Percentiles rank a stretch among this genome's conserved stretches.
These are phyloP conservation scores for Claviceps cyperi DNA, from an alignment of 2,329 filamentous ascomycete genomes.

Conservation along the genomic window DNA sequence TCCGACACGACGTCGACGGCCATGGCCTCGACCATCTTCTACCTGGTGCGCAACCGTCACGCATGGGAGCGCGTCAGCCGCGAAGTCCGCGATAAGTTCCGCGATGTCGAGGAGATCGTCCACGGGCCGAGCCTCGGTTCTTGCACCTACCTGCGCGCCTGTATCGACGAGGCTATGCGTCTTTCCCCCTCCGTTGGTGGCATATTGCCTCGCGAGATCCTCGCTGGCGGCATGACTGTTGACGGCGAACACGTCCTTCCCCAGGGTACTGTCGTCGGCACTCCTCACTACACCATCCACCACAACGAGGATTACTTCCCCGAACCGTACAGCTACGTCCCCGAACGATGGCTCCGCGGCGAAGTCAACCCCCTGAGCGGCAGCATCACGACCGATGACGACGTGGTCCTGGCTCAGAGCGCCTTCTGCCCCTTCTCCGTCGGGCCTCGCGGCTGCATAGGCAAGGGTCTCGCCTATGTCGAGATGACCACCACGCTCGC, in stretches of 20 bases:
- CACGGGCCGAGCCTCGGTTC: constrained; percentile 33
- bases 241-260: constrained; percentile 37
- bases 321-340: constrained; percentile 41
- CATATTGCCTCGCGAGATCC: constrained; percentile 44
- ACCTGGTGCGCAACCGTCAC: constrained; percentile 38
- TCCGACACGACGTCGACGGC: constrained; percentile 60
- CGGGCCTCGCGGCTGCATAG: constrained; percentile 57
- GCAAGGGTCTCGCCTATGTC: constrained; percentile 53
- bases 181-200: constrained; percentile 47
- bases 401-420: constrained; percentile 40
- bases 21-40: constrained; percentile 48
- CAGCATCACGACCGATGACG: constrained; percentile 30
- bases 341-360: constrained; percentile 50
- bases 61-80: constrained; percentile 31
- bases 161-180: constrained; percentile 52
- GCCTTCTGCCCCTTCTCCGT: constrained; percentile 66
- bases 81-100: constrained; percentile 39
- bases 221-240: constrained; percentile 38
- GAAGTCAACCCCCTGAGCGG: constrained; percentile 23
- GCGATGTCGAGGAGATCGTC: constrained; percentile 37
- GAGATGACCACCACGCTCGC: constrained; percentile 52
- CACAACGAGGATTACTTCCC: constrained; percentile 51
- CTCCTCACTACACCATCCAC: constrained; percentile 54
- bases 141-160: constrained; percentile 46
- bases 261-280: constrained; percentile 46